These are phyloP conservation scores for Phellopilus nigrolimitatus DNA, from an alignment of 1,284 basidiomycete genomes.

Conservation along the genomic window DNA sequence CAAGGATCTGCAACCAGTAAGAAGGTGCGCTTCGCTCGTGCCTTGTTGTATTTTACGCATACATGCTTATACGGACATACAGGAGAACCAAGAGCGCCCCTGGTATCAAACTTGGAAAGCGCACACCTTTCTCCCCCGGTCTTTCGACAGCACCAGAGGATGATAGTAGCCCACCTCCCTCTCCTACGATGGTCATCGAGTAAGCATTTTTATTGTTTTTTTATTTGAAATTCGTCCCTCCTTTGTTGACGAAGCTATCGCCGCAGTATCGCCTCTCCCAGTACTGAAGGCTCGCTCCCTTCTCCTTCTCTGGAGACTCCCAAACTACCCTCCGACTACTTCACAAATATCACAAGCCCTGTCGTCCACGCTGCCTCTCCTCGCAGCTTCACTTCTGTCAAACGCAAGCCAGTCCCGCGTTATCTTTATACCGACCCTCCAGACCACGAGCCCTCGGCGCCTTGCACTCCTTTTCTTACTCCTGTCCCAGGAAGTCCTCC, in stretches of 20 bases:
- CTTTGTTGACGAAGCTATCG: background rate
- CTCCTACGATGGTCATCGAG: conserved; percentile 13
- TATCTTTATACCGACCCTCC: conserved; percentile 16
- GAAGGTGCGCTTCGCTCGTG: conserved; percentile 1
- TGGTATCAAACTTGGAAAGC: conserved; percentile 12
- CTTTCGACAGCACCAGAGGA: conserved; percentile 6
- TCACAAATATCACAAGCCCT: background rate
- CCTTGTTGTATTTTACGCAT: background rate
- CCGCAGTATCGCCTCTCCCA: conserved; percentile 12
- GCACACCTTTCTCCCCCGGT: conserved; percentile 12
- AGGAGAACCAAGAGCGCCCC: conserved; percentile 20
- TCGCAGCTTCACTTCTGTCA: conserved; percentile 18
- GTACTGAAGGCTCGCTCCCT: conserved; percentile 9
- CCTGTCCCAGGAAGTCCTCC: conserved; percentile 5
- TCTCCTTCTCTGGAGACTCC: conserved; percentile 15
- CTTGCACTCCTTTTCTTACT: conserved; percentile 13
- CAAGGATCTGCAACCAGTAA: background rate
- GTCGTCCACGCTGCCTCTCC: conserved; percentile 11
- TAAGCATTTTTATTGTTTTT: background rate
- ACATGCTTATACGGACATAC: background rate
- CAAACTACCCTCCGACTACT: conserved; percentile 9
- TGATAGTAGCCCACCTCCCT: background rate
- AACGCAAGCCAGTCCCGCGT: conserved; percentile 20
- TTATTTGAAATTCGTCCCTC: background rate
- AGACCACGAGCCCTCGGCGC: conserved; percentile 10